These are phyloP conservation scores for Ceratocystis albifundus DNA, from an alignment of 2,329 filamentous ascomycete genomes.

Conservation along the genomic window DNA sequence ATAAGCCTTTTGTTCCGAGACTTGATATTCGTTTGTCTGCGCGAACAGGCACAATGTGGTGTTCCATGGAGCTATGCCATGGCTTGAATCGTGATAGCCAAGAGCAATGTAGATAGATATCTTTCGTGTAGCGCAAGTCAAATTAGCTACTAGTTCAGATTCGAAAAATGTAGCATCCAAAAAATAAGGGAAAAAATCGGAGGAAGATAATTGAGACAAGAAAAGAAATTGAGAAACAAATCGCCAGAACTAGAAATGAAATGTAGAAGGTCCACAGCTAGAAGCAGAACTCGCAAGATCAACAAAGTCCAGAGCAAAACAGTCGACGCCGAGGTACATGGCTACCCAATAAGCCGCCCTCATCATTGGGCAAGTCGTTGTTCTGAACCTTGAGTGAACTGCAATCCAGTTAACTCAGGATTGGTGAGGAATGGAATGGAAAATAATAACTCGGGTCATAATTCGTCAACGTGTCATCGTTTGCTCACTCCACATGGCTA, in stretches of 20 bases:
- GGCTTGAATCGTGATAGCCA: too few species aligned
- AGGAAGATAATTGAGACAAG: conserved; percentile 13
- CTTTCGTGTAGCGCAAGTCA: too few species aligned
- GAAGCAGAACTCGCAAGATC: background rate
- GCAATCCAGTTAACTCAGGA: background rate
- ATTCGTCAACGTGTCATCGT: conserved; percentile 22
- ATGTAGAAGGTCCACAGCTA: conserved; percentile 1
- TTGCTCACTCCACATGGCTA: background rate
- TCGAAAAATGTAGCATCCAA: conserved; percentile 23
- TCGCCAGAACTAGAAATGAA: conserved; percentile 23
- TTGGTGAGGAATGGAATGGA: background rate
- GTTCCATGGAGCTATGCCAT: too few species aligned
- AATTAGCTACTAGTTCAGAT: background rate
- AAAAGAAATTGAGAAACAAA: conserved; percentile 22
- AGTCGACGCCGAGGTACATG: background rate
- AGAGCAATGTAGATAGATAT: too few species aligned
- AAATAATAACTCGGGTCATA: conserved; percentile 18
- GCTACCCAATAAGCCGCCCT: background rate
- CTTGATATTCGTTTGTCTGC: background rate
- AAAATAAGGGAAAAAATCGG: conserved; percentile 15
- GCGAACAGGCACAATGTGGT: background rate
- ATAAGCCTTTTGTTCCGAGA: too few species aligned
- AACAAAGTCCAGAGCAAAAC: background rate
- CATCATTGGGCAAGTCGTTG: background rate
- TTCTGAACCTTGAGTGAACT: background rate